Conservation (phyloP, 2,329 filamentous ascomycete species). For the Fusarium albidum region DNA sequence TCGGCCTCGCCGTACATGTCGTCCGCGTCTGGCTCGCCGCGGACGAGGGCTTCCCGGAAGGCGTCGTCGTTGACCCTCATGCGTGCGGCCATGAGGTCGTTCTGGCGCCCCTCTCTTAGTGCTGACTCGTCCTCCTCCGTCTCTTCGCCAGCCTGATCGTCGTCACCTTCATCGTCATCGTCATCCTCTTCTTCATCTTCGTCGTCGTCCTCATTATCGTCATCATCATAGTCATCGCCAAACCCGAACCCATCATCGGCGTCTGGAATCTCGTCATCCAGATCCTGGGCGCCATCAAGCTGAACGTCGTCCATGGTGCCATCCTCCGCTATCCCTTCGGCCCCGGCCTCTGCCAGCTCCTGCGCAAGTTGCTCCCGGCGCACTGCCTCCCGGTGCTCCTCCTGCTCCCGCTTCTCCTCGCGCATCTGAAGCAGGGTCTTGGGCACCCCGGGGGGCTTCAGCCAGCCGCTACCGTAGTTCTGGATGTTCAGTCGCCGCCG, state of each 20-base stretch:
- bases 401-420: slow-evolving; percentile 87
- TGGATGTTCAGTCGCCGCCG: slow-evolving; percentile 82
- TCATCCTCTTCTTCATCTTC: slow-evolving; percentile 50
- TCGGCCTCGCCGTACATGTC: slow-evolving; percentile 63
- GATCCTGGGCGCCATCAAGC: slow-evolving; percentile 64
- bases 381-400: slow-evolving; percentile 82
- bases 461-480: slow-evolving; percentile 89
- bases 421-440: slow-evolving; percentile 92
- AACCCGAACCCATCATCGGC: slow-evolving; percentile 65
- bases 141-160: slow-evolving; percentile 49
- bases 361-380: slow-evolving; percentile 74
- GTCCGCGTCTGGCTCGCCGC: slow-evolving; percentile 57
- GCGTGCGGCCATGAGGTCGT: slow-evolving; percentile 57
- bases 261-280: slow-evolving; percentile 79
- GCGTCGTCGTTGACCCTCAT: slow-evolving; percentile 68
- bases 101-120: slow-evolving; percentile 54
- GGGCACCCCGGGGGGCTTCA: slow-evolving; percentile 84
- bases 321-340: slow-evolving; percentile 48
- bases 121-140: slow-evolving; percentile 47
- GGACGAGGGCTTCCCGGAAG: slow-evolving; percentile 65
- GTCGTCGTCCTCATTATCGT: slow-evolving; percentile 54
- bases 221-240: slow-evolving; percentile 52
- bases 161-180: slow-evolving; percentile 45
- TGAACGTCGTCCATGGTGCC: slow-evolving; percentile 64
- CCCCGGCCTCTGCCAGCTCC: slow-evolving; percentile 77